A percentile compares a stretch with the other conserved stretches of the same genome.
Conservation (phyloP, 2,329 filamentous ascomycete genomes). For the Daldinia eschscholtzii region DNA sequence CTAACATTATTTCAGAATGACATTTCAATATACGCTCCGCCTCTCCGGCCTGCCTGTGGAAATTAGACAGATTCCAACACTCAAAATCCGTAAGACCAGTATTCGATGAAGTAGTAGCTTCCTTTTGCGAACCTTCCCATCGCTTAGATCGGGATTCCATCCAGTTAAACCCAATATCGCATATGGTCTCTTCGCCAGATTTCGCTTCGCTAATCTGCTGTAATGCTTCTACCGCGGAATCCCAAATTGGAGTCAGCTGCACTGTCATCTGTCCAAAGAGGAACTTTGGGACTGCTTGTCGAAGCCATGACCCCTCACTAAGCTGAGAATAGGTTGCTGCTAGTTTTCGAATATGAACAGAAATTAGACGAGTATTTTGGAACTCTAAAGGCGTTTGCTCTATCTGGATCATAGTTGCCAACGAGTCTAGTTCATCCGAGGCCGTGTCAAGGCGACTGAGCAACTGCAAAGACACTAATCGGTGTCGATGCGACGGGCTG, state of each 20-base stretch:
- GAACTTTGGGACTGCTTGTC: slow-evolving; percentile 80
- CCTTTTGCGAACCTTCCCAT: slow-evolving; percentile 61
- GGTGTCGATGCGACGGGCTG: slow-evolving; percentile 79
- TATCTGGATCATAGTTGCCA: slow-evolving; percentile 78
- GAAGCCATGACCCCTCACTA: slow-evolving; percentile 72
- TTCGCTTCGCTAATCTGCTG: slow-evolving; percentile 79
- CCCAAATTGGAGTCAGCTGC: slow-evolving; percentile 87
- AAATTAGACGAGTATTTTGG: slow-evolving; percentile 79
- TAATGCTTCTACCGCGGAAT: slow-evolving; percentile 81
- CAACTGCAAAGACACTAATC: slow-evolving; percentile 79
- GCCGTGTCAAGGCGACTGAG: slow-evolving; percentile 71
- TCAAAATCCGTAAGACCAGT: slow-evolving; percentile 79
- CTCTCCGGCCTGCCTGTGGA: slow-evolving; percentile 66
- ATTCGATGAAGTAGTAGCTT: slow-evolving; percentile 52
- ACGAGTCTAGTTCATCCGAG: slow-evolving; percentile 62
- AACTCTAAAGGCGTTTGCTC: slow-evolving; percentile 84
- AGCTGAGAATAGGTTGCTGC: slow-evolving; percentile 72
- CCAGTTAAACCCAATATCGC: slow-evolving; percentile 83
- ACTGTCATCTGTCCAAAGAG: slow-evolving; percentile 92
- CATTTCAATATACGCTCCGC: slow-evolving; percentile 66
- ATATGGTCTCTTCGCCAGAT: slow-evolving; percentile 78
- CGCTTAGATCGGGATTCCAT: slow-evolving; percentile 69
- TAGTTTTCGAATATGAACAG: slow-evolving; percentile 88
- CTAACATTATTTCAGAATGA: slow-evolving; percentile 69
- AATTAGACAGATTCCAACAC: slow-evolving; percentile 78